These are phyloP conservation scores for Taiozyma sp. DNA, from an alignment of 1,139 yeast species.

Conservation along the genomic window DNA sequence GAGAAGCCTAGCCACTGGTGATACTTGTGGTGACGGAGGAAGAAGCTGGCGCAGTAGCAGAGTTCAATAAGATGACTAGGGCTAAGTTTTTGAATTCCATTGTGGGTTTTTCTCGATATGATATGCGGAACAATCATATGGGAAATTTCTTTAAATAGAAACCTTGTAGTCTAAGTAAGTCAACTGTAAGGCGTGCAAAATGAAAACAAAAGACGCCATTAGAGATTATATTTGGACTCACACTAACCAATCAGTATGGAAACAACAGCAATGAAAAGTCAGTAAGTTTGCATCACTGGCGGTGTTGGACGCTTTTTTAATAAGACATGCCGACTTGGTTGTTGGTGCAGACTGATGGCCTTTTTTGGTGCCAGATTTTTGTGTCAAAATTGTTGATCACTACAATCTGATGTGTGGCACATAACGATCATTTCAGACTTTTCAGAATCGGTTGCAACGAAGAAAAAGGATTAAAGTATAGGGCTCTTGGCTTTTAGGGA, in stretches of 20 bases:
- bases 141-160: background rate
- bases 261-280: no score
- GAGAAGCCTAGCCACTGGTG: background rate
- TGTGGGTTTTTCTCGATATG: background rate
- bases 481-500: background rate
- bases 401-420: background rate
- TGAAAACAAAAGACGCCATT: no score
- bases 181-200: no score
- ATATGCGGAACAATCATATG: background rate
- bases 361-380: no score
- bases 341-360: no score
- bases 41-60: background rate
- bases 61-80: background rate
- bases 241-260: no score
- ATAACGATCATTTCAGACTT: background rate
- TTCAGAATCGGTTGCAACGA: background rate
- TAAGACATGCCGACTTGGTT: no score
- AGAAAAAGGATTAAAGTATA: background rate
- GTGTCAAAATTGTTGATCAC: background rate
- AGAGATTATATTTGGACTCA: no score
- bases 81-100: slow-evolving; percentile 6
- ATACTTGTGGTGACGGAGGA: background rate
- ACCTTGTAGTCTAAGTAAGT: background rate
- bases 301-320: no score
- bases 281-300: background rate